Evolutionary conservation across 2,329 filamentous ascomycete genomes (phyloP).

Genomic region (Bretziella fagacearum): DNA sequence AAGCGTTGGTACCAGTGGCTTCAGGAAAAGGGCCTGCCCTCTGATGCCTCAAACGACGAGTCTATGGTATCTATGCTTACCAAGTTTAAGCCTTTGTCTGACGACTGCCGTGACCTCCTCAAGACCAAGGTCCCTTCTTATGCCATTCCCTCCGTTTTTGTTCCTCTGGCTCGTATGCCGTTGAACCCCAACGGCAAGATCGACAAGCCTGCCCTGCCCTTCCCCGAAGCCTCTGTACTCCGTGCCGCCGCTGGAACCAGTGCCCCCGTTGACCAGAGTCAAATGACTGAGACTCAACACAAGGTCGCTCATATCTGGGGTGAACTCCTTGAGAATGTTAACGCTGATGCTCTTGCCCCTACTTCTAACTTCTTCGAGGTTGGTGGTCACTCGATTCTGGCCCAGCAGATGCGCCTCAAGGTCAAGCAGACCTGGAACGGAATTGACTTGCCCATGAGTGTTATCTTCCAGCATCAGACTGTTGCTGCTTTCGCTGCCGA

Average conservation of each 20-base stretch:
- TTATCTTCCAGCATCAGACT: slow-evolving; percentile 20
- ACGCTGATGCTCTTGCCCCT: slow-evolving; percentile 16
- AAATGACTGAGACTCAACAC: slow-evolving; percentile 20
- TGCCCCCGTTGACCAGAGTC: slow-evolving; percentile 32
- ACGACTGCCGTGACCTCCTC: slow-evolving; percentile 24
- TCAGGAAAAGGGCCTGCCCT: slow-evolving; percentile 16
- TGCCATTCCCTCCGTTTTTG: slow-evolving; percentile 22
- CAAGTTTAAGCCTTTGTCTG: slow-evolving; percentile 23
- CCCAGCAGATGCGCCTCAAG: slow-evolving; percentile 30
- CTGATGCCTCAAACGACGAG: slow-evolving; percentile 13
- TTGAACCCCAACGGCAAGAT: slow-evolving; percentile 59
- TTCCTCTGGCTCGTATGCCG: slow-evolving; percentile 20
- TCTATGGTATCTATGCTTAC: slow-evolving; percentile 21
- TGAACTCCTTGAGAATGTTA: slow-evolving; percentile 16
- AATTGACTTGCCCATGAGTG: slow-evolving; percentile 21
- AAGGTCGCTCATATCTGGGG: slow-evolving; percentile 15
- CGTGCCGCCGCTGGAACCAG: slow-evolving; percentile 12
- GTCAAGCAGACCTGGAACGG: slow-evolving; percentile 20
- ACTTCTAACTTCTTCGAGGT: slow-evolving; percentile 24
- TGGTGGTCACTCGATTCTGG: slow-evolving; percentile 34
- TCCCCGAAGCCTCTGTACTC: slow-evolving; percentile 31
- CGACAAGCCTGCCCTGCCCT: slow-evolving; percentile 60
- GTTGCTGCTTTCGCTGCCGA: slow-evolving; percentile 20
- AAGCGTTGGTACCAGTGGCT: slow-evolving; percentile 57
- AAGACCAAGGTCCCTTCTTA: slow-evolving; percentile 23